phyloP scores from a whole-genome alignment of 208 protist genomes.

The Leishmania amazonensis region DNA sequence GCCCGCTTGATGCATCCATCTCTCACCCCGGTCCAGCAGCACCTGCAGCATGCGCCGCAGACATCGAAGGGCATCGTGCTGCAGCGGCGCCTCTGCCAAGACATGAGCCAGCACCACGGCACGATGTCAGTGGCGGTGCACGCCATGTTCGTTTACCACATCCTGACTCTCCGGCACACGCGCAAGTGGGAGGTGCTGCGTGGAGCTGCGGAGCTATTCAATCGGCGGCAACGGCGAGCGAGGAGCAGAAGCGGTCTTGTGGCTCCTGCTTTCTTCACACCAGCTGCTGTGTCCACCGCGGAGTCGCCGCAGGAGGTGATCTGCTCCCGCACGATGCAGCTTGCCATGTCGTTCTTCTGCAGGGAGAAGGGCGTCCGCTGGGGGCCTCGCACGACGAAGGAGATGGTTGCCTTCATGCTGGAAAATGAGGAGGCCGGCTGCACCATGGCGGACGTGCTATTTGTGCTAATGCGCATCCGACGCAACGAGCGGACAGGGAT shows the following conservation, averaged over 20 bases:
- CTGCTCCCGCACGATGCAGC: constrained; percentile 57
- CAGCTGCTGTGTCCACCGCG: constrained; percentile 3
- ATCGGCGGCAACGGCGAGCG: not conserved
- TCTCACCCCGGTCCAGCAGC: constrained; percentile 40
- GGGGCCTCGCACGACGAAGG: constrained; percentile 63
- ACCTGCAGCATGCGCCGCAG: constrained; percentile 34
- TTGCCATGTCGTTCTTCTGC: constrained; percentile 59
- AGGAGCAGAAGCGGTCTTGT: not conserved
- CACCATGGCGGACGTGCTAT: constrained; percentile 45
- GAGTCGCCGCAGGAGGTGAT: constrained; percentile 25
- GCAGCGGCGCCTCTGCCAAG: constrained; percentile 66
- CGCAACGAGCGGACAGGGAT: constrained; percentile 52
- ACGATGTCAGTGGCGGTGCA: constrained; percentile 57
- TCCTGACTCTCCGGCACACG: constrained; percentile 72
- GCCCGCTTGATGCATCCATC: constrained; percentile 79
- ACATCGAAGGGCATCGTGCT: constrained; percentile 66
- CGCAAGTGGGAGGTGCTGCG: constrained; percentile 83
- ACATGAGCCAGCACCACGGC: constrained; percentile 34
- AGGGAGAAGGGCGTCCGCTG: constrained; percentile 76
- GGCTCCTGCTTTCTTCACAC: not conserved
- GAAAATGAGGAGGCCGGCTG: constrained; percentile 13
- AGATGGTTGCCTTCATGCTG: constrained; percentile 39
- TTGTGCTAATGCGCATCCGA: constrained; percentile 56
- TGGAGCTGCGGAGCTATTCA: constrained; percentile 22
- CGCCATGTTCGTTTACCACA: constrained; percentile 84